phyloP scores from a whole-genome alignment of 176 grass and related monocot species.

The Zizania latifolia region DNA sequence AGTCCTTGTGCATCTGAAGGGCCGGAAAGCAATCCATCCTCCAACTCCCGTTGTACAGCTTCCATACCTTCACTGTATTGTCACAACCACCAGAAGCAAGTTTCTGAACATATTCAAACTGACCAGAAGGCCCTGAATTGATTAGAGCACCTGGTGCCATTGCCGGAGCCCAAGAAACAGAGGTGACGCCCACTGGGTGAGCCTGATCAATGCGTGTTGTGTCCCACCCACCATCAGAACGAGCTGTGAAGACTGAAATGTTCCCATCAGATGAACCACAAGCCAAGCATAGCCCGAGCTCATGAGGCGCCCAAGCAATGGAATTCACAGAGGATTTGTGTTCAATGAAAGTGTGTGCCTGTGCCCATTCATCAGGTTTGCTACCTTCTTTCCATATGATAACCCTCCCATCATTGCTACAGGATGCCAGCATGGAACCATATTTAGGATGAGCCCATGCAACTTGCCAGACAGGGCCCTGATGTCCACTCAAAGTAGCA shows the following conservation, averaged over 20 bases:
- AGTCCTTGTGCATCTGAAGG: neutral
- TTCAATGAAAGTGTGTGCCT: neutral
- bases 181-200: neutral
- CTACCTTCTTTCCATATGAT: neutral
- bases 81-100: neutral
- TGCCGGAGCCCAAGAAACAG: neutral
- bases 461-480: neutral
- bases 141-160: neutral
- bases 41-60: neutral
- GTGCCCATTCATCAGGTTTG: neutral
- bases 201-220: neutral
- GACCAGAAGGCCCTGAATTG: neutral
- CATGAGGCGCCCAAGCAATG: neutral
- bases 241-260: neutral
- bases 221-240: neutral
- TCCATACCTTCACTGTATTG: neutral
- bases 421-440: neutral
- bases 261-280: neutral
- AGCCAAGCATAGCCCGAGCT: neutral
- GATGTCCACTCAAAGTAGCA: neutral
- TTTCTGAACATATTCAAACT: neutral
- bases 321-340: neutral
- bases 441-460: neutral
- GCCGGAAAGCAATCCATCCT: neutral
- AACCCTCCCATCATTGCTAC: neutral